Evolutionary conservation across 495 filamentous ascomycete species (phyloP).

Genomic region (Platismatia glauca): DNA sequence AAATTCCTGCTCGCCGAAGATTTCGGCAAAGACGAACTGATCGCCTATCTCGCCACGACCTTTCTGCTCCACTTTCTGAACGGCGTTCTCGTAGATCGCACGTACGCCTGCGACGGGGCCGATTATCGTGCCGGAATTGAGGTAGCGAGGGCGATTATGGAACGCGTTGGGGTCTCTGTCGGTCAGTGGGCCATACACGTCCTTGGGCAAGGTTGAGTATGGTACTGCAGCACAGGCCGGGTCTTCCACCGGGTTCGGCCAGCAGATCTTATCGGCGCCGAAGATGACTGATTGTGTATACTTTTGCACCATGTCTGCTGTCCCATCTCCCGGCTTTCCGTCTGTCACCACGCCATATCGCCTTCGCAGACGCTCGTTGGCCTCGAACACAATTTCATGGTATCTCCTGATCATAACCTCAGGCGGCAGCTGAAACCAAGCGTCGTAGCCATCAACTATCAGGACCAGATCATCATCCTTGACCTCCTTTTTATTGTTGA

Average conservation of each 20-base stretch:
- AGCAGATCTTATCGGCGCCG: conserved; percentile 51
- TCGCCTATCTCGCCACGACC: conserved; percentile 33
- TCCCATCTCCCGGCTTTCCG: conserved; percentile 26
- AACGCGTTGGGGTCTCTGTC: conserved; percentile 39
- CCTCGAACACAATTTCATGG: conserved; percentile 39
- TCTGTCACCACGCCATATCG: conserved; percentile 40
- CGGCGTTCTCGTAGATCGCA: conserved; percentile 40
- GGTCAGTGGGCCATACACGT: conserved; percentile 50
- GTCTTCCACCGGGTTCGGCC: conserved; percentile 34
- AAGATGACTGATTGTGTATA: conserved; percentile 53
- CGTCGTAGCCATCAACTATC: conserved; percentile 48
- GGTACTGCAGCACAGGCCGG: conserved; percentile 49
- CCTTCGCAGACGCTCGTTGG: conserved; percentile 38
- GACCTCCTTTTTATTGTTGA: conserved; percentile 40
- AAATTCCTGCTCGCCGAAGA: conserved; percentile 53
- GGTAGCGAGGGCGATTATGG: conserved; percentile 41
- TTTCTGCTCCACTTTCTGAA: conserved; percentile 35
- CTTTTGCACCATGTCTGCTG: conserved; percentile 34
- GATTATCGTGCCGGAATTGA: conserved; percentile 45
- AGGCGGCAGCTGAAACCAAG: conserved; percentile 54
- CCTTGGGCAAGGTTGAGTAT: conserved; percentile 44
- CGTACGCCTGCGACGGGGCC: conserved; percentile 44
- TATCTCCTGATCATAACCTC: conserved; percentile 50
- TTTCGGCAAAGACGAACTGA: conserved; percentile 45
- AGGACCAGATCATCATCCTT: conserved; percentile 53